Evolutionary conservation across 1,139 yeast species (phyloP), one percentile per base, ranked within the genome.

Genomic region (Lodderomyces pseudojiufengensis): DNA sequence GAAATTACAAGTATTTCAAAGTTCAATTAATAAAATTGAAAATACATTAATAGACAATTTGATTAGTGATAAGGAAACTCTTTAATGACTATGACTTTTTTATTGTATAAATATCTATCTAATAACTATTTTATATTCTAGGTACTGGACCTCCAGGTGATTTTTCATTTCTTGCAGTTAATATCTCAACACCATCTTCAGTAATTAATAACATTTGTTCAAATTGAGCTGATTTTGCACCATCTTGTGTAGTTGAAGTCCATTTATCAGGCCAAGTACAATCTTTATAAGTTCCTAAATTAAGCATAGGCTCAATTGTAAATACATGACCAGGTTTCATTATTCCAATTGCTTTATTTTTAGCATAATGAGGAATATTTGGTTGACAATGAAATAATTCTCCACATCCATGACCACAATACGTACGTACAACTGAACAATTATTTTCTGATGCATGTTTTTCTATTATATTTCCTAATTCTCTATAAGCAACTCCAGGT

Each of bases 261-360:
- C 99, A 94, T 61, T 86, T 85, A 59, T 94, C 99, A 1, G 98
- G 98, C 99, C 99, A 94, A 36, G 80, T 70, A 41, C 75, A 63
- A 59, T 90, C 98, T 51, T 77, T 77, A 65, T 78, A 82, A 1
- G 83, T 67, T n/a, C 98, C 98, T 46, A 82, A 68, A 54, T 87
- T 84, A 50, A 94, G 76, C 99, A 94, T 94, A 31, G 99, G 99
- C 63, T 94, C 99, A 41, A 94, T 88, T 14, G 99, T 94, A 66
- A 94, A 94, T 11, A 87, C 90, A 84, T 90, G 85, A 14, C 99
- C 99, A 13, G 96, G 90, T 57, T 87, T 87, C 63, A 94, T 90
- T 36, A 86, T 80, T 39, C 98, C 99, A 32, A 90, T 74, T 5
- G 96, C 88, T 66, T 92, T 92, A 65, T 90, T 94, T 50, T 80